Evolutionary conservation across 1,139 yeast species (phyloP).

Genomic region (Arxiozyma heterogenica): DNA sequence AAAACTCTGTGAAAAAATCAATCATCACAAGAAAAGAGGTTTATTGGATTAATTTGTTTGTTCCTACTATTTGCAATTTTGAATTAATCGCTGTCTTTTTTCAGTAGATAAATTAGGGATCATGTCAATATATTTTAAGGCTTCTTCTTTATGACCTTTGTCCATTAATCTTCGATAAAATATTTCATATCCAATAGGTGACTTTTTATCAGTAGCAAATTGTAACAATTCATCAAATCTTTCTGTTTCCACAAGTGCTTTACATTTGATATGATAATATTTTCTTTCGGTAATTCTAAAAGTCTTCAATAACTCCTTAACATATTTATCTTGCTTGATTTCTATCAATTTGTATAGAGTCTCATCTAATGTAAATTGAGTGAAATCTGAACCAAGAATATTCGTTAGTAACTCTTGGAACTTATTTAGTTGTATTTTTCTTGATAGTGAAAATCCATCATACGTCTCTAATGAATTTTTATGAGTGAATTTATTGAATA

Average conservation of each 20-base stretch:
- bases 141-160: conserved; percentile 21
- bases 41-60: not conserved
- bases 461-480: not conserved
- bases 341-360: conserved; percentile 48
- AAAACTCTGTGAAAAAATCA: too few relatives aligned
- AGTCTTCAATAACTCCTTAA: conserved; percentile 47
- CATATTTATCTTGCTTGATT: conserved; percentile 52
- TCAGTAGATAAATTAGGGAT: conserved; percentile 21
- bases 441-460: conserved; percentile 11
- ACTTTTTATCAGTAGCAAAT: conserved; percentile 41
- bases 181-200: conserved; percentile 68
- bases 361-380: conserved; percentile 44
- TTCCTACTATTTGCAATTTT: conserved; percentile 16
- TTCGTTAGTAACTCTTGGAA: conserved; percentile 46
- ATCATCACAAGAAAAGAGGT: not conserved
- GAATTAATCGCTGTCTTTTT: conserved; percentile 18
- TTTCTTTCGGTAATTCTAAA: conserved; percentile 58
- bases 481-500: conserved; percentile 15
- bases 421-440: conserved; percentile 44
- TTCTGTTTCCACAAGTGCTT: conserved; percentile 41
- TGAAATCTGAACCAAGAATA: conserved; percentile 49
- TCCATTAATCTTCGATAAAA: conserved; percentile 35
- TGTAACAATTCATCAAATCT: conserved; percentile 56
- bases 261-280: conserved; percentile 54
- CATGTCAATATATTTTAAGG: conserved; percentile 23